Conservation (phyloP, 345 rosid species). For the Citrus trifoliata region DNA sequence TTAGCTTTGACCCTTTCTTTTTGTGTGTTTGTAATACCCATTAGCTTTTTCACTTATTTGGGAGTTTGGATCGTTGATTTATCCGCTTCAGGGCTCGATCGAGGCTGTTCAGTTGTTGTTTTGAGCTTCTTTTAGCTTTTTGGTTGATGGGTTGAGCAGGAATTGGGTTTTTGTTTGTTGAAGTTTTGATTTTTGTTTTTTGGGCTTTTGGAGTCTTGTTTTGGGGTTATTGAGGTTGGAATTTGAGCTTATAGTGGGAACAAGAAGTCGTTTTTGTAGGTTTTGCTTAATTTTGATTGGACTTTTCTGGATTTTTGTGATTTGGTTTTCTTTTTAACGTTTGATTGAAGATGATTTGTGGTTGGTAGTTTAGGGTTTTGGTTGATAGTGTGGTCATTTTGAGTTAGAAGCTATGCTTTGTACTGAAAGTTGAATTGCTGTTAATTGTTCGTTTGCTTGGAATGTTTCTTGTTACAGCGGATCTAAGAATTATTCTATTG, state of each 20-base stretch:
- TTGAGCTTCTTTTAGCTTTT: slow-evolving; percentile 1
- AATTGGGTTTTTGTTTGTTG: not conserved
- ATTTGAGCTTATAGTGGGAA: slow-evolving; percentile 13
- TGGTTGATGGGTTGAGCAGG: slow-evolving; percentile 11
- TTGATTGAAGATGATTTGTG: slow-evolving; percentile 17
- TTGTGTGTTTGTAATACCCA: slow-evolving; percentile 16
- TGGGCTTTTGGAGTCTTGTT: not conserved
- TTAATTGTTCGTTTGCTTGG: slow-evolving; percentile 6
- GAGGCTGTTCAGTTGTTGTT: slow-evolving; percentile 24
- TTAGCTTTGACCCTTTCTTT: slow-evolving; percentile 19
- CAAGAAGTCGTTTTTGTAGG: not conserved
- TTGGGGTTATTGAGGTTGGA: slow-evolving; percentile 15
- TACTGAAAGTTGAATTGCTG: slow-evolving; percentile 4
- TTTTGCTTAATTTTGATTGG: slow-evolving; percentile 5
- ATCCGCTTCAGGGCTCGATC: slow-evolving; percentile 38
- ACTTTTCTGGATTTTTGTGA: slow-evolving; percentile 8
- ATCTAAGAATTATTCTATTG: slow-evolving; percentile 30
- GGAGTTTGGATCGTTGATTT: slow-evolving; percentile 29
- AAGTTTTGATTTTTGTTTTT: slow-evolving; percentile 18
- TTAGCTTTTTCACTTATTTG: not conserved
- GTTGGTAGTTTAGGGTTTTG: slow-evolving; percentile 4
- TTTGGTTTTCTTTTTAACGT: slow-evolving; percentile 21
- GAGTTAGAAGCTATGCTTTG: slow-evolving; percentile 1
- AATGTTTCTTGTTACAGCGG: slow-evolving; percentile 15
- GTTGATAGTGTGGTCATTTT: not conserved